These are phyloP conservation scores for Glycine soja DNA, from an alignment of 306 rosid genomes.

Conservation along the genomic window DNA sequence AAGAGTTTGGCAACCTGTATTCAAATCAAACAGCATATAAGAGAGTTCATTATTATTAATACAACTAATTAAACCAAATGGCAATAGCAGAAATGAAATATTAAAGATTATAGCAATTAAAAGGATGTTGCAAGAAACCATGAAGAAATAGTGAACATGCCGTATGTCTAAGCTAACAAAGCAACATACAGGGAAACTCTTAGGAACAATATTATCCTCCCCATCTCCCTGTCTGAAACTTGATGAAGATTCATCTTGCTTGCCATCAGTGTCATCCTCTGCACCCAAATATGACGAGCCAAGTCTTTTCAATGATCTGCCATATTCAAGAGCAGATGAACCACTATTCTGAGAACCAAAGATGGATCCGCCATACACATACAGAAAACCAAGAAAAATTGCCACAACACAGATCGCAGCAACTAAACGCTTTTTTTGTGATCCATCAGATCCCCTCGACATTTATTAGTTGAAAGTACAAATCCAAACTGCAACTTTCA, in stretches of 20 bases:
- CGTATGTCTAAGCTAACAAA: conserved; percentile 22
- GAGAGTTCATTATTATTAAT: background rate
- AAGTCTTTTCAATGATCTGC: conserved; percentile 79
- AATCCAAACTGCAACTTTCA: conserved; percentile 40
- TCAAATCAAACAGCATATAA: conserved; percentile 17
- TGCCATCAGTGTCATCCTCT: conserved; percentile 71
- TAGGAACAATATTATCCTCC: conserved; percentile 59
- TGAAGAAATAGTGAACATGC: conserved; percentile 20
- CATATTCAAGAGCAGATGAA: conserved; percentile 80
- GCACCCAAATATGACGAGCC: conserved; percentile 82
- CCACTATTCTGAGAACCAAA: conserved; percentile 73
- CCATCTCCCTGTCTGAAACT: conserved; percentile 63
- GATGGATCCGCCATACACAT: conserved; percentile 84
- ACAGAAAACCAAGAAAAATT: conserved; percentile 77
- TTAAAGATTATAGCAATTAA: conserved; percentile 7
- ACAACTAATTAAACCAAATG: conserved; percentile 26
- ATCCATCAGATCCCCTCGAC: conserved; percentile 87
- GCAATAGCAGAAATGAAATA: background rate
- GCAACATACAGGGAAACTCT: conserved; percentile 86
- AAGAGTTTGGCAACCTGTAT: conserved; percentile 28
- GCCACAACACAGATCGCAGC: conserved; percentile 63
- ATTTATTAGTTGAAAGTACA: conserved; percentile 52
- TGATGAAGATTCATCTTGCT: conserved; percentile 74
- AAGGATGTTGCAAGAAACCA: conserved; percentile 23
- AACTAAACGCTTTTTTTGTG: conserved; percentile 78